Evolutionary conservation across 2,329 filamentous ascomycete genomes (phyloP).

Genomic region (Neophaeococcomyces mojaviensis): DNA sequence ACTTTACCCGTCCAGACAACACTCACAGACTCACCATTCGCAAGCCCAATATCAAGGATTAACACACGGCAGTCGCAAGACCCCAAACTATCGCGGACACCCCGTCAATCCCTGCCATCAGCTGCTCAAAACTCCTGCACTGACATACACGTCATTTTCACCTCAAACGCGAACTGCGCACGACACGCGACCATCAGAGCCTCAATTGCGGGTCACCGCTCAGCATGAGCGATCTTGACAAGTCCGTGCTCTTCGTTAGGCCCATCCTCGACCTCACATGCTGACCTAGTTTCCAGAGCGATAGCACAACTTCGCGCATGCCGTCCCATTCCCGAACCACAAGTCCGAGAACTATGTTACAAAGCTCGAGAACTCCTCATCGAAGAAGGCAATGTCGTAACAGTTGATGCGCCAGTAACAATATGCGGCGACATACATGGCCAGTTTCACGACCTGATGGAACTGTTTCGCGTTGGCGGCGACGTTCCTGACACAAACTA

Average conservation of each 20-base stretch:
- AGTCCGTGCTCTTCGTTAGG: constrained; percentile 45
- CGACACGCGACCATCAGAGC: background rate
- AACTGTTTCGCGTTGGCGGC: constrained; percentile 86
- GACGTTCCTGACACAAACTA: constrained; percentile 95
- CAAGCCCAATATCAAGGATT: too few species aligned
- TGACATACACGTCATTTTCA: background rate
- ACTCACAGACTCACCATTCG: too few species aligned
- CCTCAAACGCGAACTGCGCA: background rate
- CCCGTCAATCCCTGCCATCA: too few species aligned
- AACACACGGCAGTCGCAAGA: too few species aligned
- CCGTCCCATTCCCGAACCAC: constrained; percentile 86
- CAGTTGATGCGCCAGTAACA: constrained; percentile 88
- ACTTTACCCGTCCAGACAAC: background rate
- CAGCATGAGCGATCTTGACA: constrained; percentile 86
- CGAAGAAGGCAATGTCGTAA: constrained; percentile 95
- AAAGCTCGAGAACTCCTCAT: constrained; percentile 93
- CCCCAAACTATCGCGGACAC: too few species aligned
- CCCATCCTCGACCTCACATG: background rate
- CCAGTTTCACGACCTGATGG: constrained; percentile 95
- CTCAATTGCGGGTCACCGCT: background rate
- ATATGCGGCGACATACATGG: constrained; percentile 97
- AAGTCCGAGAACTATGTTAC: constrained; percentile 95
- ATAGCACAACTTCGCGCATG: constrained; percentile 94
- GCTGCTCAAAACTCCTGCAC: too few species aligned
- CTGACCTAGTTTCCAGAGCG: constrained; percentile 53